phyloP scores from a whole-genome alignment of 805 yeast genomes.

The Maudiozyma bulderi region DNA sequence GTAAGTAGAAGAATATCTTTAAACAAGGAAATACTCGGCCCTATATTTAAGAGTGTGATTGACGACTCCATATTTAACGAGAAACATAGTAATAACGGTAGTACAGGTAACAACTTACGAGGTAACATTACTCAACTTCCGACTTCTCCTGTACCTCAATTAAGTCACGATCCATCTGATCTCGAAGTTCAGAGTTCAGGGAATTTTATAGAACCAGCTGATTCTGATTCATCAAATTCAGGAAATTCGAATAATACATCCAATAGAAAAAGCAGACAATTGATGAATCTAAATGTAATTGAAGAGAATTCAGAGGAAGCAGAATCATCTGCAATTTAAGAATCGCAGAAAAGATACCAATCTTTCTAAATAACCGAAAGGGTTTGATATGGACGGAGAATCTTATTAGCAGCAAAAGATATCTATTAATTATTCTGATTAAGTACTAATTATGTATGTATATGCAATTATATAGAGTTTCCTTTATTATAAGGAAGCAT shows the following conservation, averaged over 20 bases:
- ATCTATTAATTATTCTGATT: no score
- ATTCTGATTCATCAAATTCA: background rate
- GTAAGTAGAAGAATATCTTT: conserved; percentile 14
- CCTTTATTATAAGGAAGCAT: no score
- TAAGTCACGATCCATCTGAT: background rate
- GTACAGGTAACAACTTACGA: background rate
- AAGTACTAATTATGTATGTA: no score
- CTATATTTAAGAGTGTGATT: conserved; percentile 15
- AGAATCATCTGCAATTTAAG: background rate
- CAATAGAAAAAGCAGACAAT: background rate
- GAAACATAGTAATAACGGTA: conserved; percentile 1
- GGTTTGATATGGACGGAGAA: no score
- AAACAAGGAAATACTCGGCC: conserved; percentile 22
- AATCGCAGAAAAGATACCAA: background rate
- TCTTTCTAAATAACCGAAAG: background rate
- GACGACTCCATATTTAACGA: conserved; percentile 18
- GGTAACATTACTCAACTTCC: background rate
- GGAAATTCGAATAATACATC: background rate
- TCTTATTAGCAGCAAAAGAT: no score
- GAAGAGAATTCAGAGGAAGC: conserved; percentile 7
- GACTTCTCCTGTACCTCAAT: background rate
- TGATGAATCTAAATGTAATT: conserved; percentile 6
- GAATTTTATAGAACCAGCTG: background rate
- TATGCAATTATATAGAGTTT: no score
- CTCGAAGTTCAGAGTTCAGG: background rate